Conservation (phyloP, 164 flowering plant species). For the Stephania cephalantha region DNA sequence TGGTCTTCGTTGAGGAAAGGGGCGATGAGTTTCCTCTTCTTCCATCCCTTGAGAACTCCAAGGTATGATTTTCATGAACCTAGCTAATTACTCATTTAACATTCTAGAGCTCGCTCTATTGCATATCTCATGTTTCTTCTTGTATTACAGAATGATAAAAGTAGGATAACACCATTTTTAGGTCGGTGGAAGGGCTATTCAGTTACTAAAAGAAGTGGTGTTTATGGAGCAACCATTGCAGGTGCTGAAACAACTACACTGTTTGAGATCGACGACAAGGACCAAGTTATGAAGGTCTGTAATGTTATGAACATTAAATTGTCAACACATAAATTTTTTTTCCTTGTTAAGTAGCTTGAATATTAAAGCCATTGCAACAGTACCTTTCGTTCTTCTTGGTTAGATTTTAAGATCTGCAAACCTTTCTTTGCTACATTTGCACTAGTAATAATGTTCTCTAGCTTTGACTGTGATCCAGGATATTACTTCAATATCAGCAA, state of each 20-base stretch:
- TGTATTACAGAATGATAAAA: slow-evolving; percentile 35
- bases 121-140: background rate
- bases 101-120: background rate
- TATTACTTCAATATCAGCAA: slow-evolving; percentile 42
- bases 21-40: slow-evolving; percentile 27
- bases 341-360: background rate
- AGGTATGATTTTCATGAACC: slow-evolving; percentile 27
- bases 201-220: slow-evolving; percentile 83
- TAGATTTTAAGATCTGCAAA: background rate
- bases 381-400: background rate
- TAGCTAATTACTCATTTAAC: background rate
- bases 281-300: slow-evolving; percentile 73
- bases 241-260: slow-evolving; percentile 61
- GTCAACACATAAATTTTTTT: background rate
- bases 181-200: slow-evolving; percentile 91
- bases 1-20: slow-evolving; percentile 82
- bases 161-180: slow-evolving; percentile 57
- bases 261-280: slow-evolving; percentile 63
- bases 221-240: slow-evolving; percentile 84
- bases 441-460: slow-evolving; percentile 10
- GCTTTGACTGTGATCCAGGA: slow-evolving; percentile 34
- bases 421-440: background rate
- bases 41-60: slow-evolving; percentile 36
- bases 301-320: background rate
- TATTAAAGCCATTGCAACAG: background rate